Base-by-base conservation (phyloP, 2,329 filamentous ascomycete species). In the Hymenoscyphus albidus region DNA sequence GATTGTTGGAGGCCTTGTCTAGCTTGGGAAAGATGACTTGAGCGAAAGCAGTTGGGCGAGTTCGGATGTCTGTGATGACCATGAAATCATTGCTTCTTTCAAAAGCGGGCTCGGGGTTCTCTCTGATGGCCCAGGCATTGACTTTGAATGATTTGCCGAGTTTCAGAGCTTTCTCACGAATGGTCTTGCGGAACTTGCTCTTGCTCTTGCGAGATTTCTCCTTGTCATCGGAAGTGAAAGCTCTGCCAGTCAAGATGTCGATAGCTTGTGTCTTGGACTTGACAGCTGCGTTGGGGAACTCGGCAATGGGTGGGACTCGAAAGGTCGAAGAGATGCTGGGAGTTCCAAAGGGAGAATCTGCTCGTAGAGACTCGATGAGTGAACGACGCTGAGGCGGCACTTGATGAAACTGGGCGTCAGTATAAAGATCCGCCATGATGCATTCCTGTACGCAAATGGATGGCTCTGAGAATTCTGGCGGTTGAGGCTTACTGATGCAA, bases 81-180 rank as follows among this genome's bases (percentile, higher is more conserved):
- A 62, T 44, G 18, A 69, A 38, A 64, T 71, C 67, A 27, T 67
- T 55, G 3, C 63, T 62, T 55, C 67, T 55, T 13, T 70, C 68
- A 44, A 68, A 62, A 6, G 38, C 38, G 6, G 61, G 64, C 9
- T 27, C 54, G 7, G 54, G 39, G 6, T 51, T 18, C 27, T 56
- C 56, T 48, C 7, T 32, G 6, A 6, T 22, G 14, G 32, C 16
- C 22, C 39, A 44, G 44, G 13, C 48, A 44, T 56, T 51, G 16
- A 27, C 16, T 31, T 42, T 62, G 59, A 61, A 39, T 38, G 44
- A n/a, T 12, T n/a, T 35, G 4, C 44, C 59, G 18, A 32, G 16
- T 32, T 48, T 22, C 10, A n/a, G 6, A 9, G 40, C 57, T 42
- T 61, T 61, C 12, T 61, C 31, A 35, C 38, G 31, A 10, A n/a